A percentile compares a stretch with the other conserved stretches of the same genome.
Conservation (phyloP, 441 rosid genomes). For the Gossypium davidsonii region DNA sequence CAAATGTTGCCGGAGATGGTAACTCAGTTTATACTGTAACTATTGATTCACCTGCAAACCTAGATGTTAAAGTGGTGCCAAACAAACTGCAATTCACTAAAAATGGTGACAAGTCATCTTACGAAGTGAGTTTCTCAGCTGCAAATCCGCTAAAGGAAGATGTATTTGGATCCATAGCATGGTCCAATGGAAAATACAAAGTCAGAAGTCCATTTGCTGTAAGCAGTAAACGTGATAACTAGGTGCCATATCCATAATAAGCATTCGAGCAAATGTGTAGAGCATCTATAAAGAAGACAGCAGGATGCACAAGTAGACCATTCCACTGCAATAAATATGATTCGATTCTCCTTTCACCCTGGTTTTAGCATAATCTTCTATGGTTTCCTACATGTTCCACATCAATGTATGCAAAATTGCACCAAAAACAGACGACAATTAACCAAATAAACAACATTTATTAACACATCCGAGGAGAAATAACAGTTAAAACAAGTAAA, state of each 20-base stretch:
- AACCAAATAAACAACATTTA: not conserved
- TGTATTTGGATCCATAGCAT: conserved; percentile 61
- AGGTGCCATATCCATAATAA: not conserved
- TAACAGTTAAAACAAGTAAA: not conserved
- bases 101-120: conserved; percentile 46
- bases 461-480: not conserved
- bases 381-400: not conserved
- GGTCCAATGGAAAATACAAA: conserved; percentile 44
- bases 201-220: conserved; percentile 60
- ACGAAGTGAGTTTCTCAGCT: conserved; percentile 38
- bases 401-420: not conserved
- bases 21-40: conserved; percentile 28
- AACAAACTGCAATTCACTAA: conserved; percentile 36
- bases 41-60: conserved; percentile 27
- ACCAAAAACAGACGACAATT: not conserved
- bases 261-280: not conserved
- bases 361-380: not conserved
- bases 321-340: not conserved
- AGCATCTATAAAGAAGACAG: not conserved
- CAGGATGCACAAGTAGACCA: not conserved
- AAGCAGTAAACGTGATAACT: conserved; percentile 21
- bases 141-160: conserved; percentile 22
- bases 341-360: not conserved
- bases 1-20: conserved; percentile 61
- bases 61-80: conserved; percentile 42